phyloP scores from a whole-genome alignment of 805 yeast species.

The Candida incommunis region DNA sequence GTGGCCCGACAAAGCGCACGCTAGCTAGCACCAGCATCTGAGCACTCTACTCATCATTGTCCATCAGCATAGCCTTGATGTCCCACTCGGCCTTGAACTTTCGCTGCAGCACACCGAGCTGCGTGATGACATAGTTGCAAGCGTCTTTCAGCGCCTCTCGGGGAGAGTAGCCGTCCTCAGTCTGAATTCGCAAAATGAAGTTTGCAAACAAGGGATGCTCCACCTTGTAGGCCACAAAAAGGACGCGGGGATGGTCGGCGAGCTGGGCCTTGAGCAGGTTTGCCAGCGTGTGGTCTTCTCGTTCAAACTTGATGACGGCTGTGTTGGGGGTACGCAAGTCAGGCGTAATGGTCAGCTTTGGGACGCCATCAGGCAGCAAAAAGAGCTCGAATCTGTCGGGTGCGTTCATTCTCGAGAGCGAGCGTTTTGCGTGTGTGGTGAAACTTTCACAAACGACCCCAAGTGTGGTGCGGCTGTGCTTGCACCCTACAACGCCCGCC shows the following conservation, averaged over 20 bases:
- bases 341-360: constrained; percentile 81
- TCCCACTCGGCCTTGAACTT: constrained; percentile 91
- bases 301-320: constrained; percentile 79
- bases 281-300: constrained; percentile 96
- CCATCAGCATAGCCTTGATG: constrained; percentile 44
- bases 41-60: constrained; percentile 12
- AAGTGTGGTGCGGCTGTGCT: too few species aligned
- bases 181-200: constrained; percentile 86
- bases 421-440: not conserved
- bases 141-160: constrained; percentile 83
- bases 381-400: constrained; percentile 98
- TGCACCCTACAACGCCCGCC: too few species aligned
- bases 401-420: constrained; percentile 59
- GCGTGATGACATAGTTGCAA: constrained; percentile 68
- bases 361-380: constrained; percentile 93
- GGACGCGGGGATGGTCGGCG: constrained; percentile 71
- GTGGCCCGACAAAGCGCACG: too few species aligned
- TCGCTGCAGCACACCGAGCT: constrained; percentile 56
- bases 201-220: constrained; percentile 97
- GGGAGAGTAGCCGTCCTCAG: constrained; percentile 90
- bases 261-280: constrained; percentile 79
- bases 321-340: constrained; percentile 95
- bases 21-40: too few species aligned
- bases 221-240: constrained; percentile 93
- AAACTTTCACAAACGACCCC: not conserved